Base-by-base conservation (phyloP, 768 basidiomycete species). In the Serendipita sp. region DNA sequence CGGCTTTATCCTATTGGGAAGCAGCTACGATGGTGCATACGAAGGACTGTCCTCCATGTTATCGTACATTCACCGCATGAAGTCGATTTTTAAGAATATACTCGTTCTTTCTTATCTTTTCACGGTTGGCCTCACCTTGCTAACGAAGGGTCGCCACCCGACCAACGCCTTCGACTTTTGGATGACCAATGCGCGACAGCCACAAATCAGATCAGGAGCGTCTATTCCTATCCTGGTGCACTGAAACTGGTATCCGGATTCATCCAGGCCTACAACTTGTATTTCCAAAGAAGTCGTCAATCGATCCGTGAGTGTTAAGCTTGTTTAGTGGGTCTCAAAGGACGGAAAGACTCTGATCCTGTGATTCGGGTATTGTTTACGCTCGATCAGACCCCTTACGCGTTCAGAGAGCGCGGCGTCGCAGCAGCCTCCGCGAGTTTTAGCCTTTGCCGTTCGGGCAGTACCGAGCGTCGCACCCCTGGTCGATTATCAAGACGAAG, bases 151-250 rank as follows among this genome's bases (percentile, higher is more conserved):
- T 38, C 34, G 34, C 34, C 34, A 38, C 34, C 34, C 34, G 14
- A 38, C 34, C 34, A 38, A 4, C 34, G 4, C 34, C 14, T 38
- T 38, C 34, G 34, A 38, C 34, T 4, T 38, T 38, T 14, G 34
- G 4, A 14, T 5, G 14, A 38, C 34, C 4, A 4, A 38, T 38
- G 34, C 4, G 4, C 7, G 34, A 38, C 34, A 14, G 34, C 34
- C 14, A 38, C 14, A 38, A 65, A 45, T 22, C 43, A 43, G 33
- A 53, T n/a, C 31, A 53, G 26, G 58, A 50, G 64, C 45, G 62
- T 28, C 17, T 42, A 31, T 33, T 65, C 66, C 53, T 68, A 33
- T 28, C 63, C 17, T 70, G 69, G 70, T 70, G 65, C 63, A 13
- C 62, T n/a, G 42, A 24, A 43, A 61, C 68, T 63, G 63, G 64